phyloP scores from a whole-genome alignment of 2,329 filamentous ascomycete genomes.

The Cordyceps tenuipes region DNA sequence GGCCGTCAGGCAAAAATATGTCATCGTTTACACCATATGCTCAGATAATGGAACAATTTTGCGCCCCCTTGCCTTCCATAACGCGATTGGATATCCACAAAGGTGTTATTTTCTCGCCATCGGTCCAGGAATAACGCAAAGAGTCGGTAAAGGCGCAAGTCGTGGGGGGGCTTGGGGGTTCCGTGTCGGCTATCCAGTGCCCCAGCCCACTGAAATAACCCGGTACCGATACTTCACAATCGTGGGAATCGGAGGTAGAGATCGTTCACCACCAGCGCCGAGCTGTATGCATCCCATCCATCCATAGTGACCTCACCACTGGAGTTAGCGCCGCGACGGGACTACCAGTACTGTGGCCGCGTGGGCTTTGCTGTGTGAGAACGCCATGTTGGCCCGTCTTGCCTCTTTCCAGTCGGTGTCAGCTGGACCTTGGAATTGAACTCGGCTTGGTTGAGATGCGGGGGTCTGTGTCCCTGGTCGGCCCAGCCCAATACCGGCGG shows the following conservation, averaged over 20 bases:
- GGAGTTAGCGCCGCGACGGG: not conserved
- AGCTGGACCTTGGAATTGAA: slow-evolving; percentile 1
- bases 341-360: not conserved
- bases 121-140: not conserved
- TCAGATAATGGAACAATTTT: not conserved
- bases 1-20: slow-evolving; percentile 6
- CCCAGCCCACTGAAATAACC: not conserved
- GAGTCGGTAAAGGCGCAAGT: not conserved
- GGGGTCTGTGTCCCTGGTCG: not conserved
- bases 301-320: slow-evolving; percentile 1
- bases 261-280: not conserved
- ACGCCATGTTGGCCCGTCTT: slow-evolving; percentile 5
- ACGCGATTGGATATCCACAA: slow-evolving; percentile 8
- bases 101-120: slow-evolving; percentile 1
- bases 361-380: not conserved
- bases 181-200: not conserved
- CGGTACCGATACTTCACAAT: not conserved
- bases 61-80: not conserved
- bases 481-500: not conserved
- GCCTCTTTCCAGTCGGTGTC: slow-evolving; percentile 10
- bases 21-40: slow-evolving; percentile 3
- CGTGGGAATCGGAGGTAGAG: not conserved
- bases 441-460: slow-evolving; percentile 7
- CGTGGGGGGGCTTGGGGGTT: not conserved
- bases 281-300: not conserved